Evolutionary conservation across 176 grass and related monocot species (phyloP).

Genomic region (Oryza rufipogon): DNA sequence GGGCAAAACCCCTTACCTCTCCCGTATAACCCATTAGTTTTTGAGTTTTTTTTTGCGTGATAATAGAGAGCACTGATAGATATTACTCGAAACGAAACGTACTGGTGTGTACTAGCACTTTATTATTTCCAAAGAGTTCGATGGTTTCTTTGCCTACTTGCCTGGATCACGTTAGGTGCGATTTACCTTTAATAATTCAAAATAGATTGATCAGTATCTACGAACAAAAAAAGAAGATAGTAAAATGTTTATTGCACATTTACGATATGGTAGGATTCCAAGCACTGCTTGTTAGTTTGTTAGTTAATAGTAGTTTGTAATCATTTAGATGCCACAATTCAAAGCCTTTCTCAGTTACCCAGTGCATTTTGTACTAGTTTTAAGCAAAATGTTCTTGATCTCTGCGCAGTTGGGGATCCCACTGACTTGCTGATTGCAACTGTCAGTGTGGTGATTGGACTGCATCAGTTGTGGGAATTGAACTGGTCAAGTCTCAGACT

Average conservation of each 20-base stretch:
- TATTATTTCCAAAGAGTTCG: not conserved
- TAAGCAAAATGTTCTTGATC: not conserved
- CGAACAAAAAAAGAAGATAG: not conserved
- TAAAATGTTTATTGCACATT: not conserved
- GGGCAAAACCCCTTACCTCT: too few relatives aligned
- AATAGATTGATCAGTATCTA: constrained; percentile 9
- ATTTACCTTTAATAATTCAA: not conserved
- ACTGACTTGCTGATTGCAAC: not conserved
- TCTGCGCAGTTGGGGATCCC: not conserved
- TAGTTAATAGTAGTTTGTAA: not conserved
- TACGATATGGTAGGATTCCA: not conserved
- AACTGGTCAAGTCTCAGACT: not conserved
- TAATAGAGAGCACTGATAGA: too few relatives aligned
- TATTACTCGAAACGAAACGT: too few relatives aligned
- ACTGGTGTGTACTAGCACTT: not conserved
- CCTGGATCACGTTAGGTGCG: not conserved
- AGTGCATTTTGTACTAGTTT: not conserved
- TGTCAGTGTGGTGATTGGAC: not conserved
- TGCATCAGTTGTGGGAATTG: not conserved
- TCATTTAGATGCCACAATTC: not conserved
- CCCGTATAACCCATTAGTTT: too few relatives aligned
- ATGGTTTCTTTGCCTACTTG: not conserved
- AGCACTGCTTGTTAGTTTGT: not conserved
- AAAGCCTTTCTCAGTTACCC: not conserved
- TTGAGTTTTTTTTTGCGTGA: too few relatives aligned